Evolutionary conservation across 1,139 yeast species (phyloP).

Genomic region (Barnettozyma hawaiiensis): DNA sequence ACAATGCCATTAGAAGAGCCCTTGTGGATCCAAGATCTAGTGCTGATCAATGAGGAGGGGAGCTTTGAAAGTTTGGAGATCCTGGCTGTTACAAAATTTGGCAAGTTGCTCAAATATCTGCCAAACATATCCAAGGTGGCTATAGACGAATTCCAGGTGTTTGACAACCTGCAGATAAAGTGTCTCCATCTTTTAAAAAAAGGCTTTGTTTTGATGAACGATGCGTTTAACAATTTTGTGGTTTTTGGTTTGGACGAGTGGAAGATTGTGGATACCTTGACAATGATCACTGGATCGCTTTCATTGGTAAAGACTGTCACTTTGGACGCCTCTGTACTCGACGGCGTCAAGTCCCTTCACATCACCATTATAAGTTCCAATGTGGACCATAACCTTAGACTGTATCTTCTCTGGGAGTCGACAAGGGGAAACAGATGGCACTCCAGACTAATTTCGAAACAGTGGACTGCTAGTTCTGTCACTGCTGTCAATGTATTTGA

Average conservation of each 20-base stretch:
- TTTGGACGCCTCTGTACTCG: constrained; percentile 2
- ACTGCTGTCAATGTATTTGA: constrained; percentile 11
- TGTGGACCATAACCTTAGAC: constrained; percentile 14
- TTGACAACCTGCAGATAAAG: constrained; percentile 20
- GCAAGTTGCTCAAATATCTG: constrained; percentile 17
- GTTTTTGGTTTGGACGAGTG: constrained; percentile 12
- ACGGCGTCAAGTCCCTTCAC: background rate
- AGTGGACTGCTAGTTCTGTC: constrained; percentile 5
- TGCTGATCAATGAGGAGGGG: constrained; percentile 8
- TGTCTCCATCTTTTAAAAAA: constrained; percentile 9
- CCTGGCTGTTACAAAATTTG: constrained; percentile 22
- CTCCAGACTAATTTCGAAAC: constrained; percentile 11
- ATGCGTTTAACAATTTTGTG: constrained; percentile 19
- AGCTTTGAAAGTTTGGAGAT: constrained; percentile 10
- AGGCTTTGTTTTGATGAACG: constrained; percentile 13
- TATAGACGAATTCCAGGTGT: constrained; percentile 18
- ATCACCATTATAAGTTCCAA: constrained; percentile 13
- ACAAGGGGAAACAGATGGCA: constrained; percentile 12
- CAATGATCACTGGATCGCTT: constrained; percentile 21
- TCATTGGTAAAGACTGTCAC: constrained; percentile 7
- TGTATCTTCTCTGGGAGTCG: constrained; percentile 9
- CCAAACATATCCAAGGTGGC: constrained; percentile 20
- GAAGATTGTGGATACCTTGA: constrained; percentile 12
- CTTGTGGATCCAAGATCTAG: constrained; percentile 23
- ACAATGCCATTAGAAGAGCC: constrained; percentile 13